phyloP scores from a whole-genome alignment of 208 protist genomes.

The Leptomonas seymouri region DNA sequence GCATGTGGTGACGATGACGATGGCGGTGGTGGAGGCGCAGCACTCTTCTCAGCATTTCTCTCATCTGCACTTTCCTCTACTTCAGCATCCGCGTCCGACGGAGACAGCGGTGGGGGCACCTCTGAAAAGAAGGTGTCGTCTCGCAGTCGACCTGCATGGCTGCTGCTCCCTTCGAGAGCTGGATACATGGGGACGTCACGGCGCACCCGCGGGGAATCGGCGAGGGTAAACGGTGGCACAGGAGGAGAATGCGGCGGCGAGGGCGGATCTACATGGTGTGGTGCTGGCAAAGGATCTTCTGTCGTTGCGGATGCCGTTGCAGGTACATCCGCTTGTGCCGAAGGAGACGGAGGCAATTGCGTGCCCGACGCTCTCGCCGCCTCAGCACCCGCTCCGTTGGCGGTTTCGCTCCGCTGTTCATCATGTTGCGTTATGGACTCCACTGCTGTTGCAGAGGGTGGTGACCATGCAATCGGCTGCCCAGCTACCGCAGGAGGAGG shows the following conservation, averaged over 20 bases:
- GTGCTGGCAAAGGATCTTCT: too few species aligned
- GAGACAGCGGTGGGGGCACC: conserved; percentile 28
- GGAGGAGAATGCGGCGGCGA: not conserved
- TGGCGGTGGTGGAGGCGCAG: not conserved
- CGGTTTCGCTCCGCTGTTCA: not conserved
- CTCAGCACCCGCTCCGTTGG: not conserved
- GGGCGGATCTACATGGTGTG: not conserved
- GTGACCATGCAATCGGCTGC: not conserved
- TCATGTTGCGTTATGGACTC: not conserved
- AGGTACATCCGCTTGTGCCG: not conserved
- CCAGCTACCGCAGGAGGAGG: conserved; percentile 13
- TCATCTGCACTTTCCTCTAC: not conserved
- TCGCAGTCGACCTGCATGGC: not conserved
- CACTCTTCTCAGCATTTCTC: not conserved
- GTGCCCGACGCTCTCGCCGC: not conserved
- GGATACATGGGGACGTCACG: not conserved
- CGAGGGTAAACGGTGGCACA: conserved; percentile 10
- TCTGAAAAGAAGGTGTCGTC: conserved; percentile 6
- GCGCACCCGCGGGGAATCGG: conserved; percentile 13
- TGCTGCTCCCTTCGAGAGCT: not conserved
- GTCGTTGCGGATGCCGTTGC: not conserved
- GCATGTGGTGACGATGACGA: not conserved
- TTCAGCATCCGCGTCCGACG: conserved; percentile 6
- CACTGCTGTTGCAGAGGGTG: not conserved
- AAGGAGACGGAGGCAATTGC: not conserved